phyloP scores from a whole-genome alignment of 192 early-diverging fungal species.

The Rhizophagus prolifer region DNA sequence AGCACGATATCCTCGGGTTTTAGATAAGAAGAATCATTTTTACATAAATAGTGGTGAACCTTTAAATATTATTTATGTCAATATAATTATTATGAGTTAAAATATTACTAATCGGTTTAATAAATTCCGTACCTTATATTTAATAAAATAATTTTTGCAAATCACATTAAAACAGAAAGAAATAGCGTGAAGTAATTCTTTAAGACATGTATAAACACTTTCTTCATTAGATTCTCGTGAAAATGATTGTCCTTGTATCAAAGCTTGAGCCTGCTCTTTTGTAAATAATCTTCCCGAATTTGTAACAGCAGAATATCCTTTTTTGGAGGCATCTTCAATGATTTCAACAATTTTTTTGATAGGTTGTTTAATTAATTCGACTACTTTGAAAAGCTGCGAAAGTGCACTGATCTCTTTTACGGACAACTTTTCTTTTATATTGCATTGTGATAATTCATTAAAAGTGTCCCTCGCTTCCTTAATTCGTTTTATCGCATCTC shows the following conservation, averaged over 20 bases:
- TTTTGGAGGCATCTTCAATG: not conserved
- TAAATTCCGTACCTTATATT: conserved; percentile 16
- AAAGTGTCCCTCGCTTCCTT: not conserved
- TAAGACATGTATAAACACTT: not conserved
- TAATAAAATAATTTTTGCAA: not conserved
- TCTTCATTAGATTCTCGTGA: not conserved
- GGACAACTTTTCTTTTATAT: not conserved
- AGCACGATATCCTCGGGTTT: conserved; percentile 26
- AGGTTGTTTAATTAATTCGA: not conserved
- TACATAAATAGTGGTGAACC: not conserved
- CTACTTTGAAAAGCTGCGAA: conserved; percentile 1
- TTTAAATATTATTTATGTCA: not conserved
- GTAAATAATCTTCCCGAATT: not conserved
- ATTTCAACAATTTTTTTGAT: not conserved
- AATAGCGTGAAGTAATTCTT: not conserved
- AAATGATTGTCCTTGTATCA: not conserved
- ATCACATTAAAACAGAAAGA: not conserved
- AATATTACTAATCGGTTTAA: not conserved
- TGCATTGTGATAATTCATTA: not conserved
- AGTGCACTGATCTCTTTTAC: not conserved
- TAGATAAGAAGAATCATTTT: not conserved
- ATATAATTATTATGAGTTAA: no score
- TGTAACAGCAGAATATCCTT: not conserved
- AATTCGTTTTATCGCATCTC: not conserved
- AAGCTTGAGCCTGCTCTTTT: not conserved